A percentile compares a stretch with the other conserved stretches of the same genome.
phyloP scores from a whole-genome alignment of 768 basidiomycete genomes.

The Termitomyces sp. region DNA sequence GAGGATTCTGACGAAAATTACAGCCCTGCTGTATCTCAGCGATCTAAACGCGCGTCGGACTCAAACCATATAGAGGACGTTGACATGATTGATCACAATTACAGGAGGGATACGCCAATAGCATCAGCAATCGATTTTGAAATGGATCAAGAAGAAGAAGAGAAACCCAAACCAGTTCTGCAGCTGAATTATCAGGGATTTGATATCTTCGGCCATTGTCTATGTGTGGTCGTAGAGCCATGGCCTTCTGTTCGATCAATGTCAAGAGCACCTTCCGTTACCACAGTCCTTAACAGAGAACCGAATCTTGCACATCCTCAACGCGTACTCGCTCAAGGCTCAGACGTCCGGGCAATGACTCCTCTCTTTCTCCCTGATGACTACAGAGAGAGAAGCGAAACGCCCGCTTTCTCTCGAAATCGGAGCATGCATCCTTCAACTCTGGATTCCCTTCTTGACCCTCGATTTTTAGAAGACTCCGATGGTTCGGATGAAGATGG shows the following conservation, averaged over 20 bases:
- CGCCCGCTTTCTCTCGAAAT: constrained; percentile 28
- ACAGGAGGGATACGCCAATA: neutral
- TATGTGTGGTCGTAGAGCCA: constrained; percentile 82
- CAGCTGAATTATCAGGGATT: constrained; percentile 69
- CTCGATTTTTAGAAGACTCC: constrained; percentile 24
- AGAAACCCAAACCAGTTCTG: constrained; percentile 70
- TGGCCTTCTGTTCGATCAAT: constrained; percentile 51
- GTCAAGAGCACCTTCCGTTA: constrained; percentile 22
- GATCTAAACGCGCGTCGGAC: constrained; percentile 6
- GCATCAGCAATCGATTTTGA: constrained; percentile 37
- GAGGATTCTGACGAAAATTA: constrained; percentile 9
- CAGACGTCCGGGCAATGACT: constrained; percentile 36
- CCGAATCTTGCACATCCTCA: constrained; percentile 29
- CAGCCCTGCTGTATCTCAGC: constrained; percentile 2
- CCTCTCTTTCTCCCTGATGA: constrained; percentile 76
- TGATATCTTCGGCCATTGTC: constrained; percentile 62
- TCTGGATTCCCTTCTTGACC: constrained; percentile 23
- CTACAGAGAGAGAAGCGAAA: constrained; percentile 30
- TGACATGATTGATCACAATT: constrained; percentile 4
- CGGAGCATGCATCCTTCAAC: constrained; percentile 6
- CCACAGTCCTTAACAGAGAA: constrained; percentile 19
- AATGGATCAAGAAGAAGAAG: constrained; percentile 61
- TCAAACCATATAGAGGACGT: constrained; percentile 23
- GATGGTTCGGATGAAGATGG: constrained; percentile 34
- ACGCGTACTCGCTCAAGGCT: constrained; percentile 18